These are phyloP conservation scores for Elymus sibiricus DNA, from an alignment of 176 grass and related monocot genomes.

Conservation along the genomic window DNA sequence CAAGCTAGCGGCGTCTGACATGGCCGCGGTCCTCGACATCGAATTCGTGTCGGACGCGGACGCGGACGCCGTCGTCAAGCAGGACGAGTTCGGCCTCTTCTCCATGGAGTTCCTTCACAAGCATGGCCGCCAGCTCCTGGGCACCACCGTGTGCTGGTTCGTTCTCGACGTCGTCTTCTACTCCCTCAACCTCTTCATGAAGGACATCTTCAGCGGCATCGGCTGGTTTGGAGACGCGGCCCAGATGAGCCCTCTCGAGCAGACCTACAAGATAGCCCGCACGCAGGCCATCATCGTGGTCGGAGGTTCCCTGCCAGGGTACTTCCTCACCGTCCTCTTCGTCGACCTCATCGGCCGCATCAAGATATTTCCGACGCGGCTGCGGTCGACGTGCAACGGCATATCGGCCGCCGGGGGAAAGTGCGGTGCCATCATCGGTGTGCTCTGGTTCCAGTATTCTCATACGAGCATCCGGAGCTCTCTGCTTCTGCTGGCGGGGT, in stretches of 20 bases:
- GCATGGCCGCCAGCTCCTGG: not conserved
- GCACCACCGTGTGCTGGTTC: constrained; percentile 9
- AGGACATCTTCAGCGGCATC: constrained; percentile 28
- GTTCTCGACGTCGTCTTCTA: not conserved
- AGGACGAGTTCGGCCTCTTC: not conserved
- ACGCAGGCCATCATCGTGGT: not conserved
- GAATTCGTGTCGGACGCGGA: not conserved
- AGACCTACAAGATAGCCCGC: not conserved
- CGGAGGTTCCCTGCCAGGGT: constrained; percentile 13
- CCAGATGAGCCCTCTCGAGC: not conserved
- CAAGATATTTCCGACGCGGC: constrained; percentile 43
- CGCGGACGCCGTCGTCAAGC: not conserved
- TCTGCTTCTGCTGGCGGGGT: constrained; percentile 19
- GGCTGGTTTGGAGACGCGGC: not conserved
- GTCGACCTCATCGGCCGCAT: constrained; percentile 26
- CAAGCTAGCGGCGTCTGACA: constrained; percentile 67
- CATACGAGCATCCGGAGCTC: not conserved
- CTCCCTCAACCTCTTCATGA: constrained; percentile 18
- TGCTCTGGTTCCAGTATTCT: constrained; percentile 30
- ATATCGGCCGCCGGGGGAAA: constrained; percentile 43
- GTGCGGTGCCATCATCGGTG: constrained; percentile 21
- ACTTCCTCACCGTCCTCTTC: constrained; percentile 16
- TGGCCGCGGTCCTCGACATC: constrained; percentile 26
- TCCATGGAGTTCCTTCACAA: not conserved
- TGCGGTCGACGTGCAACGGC: constrained; percentile 50